Percentiles rank a stretch among this genome's conserved stretches.
Evolutionary conservation across 495 filamentous ascomycete genomes (phyloP).

Genomic region (Penicillium salamii): DNA sequence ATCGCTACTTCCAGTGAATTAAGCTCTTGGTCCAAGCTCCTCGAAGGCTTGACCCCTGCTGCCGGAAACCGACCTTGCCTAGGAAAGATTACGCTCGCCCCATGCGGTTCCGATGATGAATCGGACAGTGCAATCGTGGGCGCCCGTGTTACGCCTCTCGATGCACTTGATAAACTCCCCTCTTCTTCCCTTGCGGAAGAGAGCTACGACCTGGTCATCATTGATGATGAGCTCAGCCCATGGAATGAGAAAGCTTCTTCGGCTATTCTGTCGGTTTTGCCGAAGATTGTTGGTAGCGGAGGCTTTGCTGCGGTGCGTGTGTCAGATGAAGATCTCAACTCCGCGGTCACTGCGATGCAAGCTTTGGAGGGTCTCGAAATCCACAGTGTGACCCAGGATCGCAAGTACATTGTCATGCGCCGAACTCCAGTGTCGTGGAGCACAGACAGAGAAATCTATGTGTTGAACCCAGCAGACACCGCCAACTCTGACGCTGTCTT

Average conservation of each 20-base stretch:
- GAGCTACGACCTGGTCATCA: conserved; percentile 10
- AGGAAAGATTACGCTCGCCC: conserved; percentile 9
- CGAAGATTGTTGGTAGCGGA: conserved; percentile 7
- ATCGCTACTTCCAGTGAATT: conserved; percentile 4
- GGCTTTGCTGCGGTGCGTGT: conserved; percentile 13
- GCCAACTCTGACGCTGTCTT: conserved; percentile 7
- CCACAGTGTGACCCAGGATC: conserved; percentile 10
- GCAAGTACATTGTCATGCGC: conserved; percentile 12
- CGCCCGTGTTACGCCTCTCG: background rate
- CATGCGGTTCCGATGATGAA: background rate
- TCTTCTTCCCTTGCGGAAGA: conserved; percentile 7
- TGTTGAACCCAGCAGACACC: conserved; percentile 5
- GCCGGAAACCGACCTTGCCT: conserved; percentile 12
- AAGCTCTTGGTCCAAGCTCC: conserved; percentile 2
- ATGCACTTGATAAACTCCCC: conserved; percentile 6
- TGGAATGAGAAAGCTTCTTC: conserved; percentile 3
- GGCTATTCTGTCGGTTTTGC: background rate
- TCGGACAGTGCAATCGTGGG: background rate
- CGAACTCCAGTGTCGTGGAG: conserved; percentile 8
- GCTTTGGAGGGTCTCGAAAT: conserved; percentile 6
- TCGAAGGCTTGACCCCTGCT: conserved; percentile 2
- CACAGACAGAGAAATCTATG: conserved; percentile 16
- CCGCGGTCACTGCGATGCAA: conserved; percentile 2
- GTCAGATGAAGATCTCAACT: background rate
- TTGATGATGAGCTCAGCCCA: conserved; percentile 13